Conservation (phyloP, 2,329 filamentous ascomycete genomes). For the Tolypocladium cylindrosporum region DNA sequence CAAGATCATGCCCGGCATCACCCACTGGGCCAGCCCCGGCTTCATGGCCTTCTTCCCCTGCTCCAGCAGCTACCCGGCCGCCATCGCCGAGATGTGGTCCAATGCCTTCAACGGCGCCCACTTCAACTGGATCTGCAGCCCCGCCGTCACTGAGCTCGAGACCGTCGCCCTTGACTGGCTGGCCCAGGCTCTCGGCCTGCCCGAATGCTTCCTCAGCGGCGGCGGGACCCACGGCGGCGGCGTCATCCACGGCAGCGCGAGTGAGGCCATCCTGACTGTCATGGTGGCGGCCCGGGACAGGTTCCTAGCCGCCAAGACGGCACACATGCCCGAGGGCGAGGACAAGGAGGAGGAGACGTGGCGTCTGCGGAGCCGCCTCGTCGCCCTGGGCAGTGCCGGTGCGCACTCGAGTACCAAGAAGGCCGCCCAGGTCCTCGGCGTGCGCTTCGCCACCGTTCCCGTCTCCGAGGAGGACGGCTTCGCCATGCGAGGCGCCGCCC, state of each 20-base stretch:
- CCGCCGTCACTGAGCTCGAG: slow-evolving; percentile 86
- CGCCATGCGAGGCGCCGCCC: slow-evolving; percentile 54
- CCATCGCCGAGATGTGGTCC: slow-evolving; percentile 87
- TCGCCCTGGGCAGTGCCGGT: slow-evolving; percentile 70
- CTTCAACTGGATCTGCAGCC: slow-evolving; percentile 96
- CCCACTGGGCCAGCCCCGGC: slow-evolving; percentile 89
- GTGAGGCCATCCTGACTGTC: slow-evolving; percentile 76
- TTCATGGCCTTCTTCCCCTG: slow-evolving; percentile 96
- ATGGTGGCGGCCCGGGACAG: slow-evolving; percentile 82
- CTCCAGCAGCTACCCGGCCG: slow-evolving; percentile 68
- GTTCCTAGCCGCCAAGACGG: slow-evolving; percentile 53
- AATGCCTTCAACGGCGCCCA: slow-evolving; percentile 81
- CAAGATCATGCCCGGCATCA: slow-evolving; percentile 85
- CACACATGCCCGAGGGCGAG: slow-evolving; percentile 39
- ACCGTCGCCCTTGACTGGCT: slow-evolving; percentile 91
- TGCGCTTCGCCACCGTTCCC: slow-evolving; percentile 64
- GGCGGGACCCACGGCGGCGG: slow-evolving; percentile 67
- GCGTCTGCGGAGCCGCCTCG: slow-evolving; percentile 43
- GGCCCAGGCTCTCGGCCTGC: slow-evolving; percentile 63
- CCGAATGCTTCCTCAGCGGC: slow-evolving; percentile 62
- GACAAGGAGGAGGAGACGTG: slow-evolving; percentile 63
- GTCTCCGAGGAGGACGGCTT: slow-evolving; percentile 54
- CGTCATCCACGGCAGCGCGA: slow-evolving; percentile 88
- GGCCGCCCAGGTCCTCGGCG: slow-evolving; percentile 74
- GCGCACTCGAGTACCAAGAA: slow-evolving; percentile 82